Conservation (phyloP, 345 rosid species). For the Brassica napus region Da-Ae NC_063446.1:54027001-54027500, state of each 20-base stretch:
- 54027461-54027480: slow-evolving; percentile 96
- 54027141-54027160: slow-evolving; percentile 84
- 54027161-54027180: slow-evolving; percentile 93
- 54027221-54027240: slow-evolving; percentile 10
- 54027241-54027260: background rate
- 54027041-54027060: slow-evolving; percentile 1
- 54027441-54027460: slow-evolving; percentile 87
- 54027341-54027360: slow-evolving; percentile 89
- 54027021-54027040: slow-evolving; percentile 16
- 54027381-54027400: slow-evolving; percentile 93
- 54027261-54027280: slow-evolving; percentile 73
- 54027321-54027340: slow-evolving; percentile 89
- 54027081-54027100: slow-evolving; percentile 64
- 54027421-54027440: slow-evolving; percentile 90
- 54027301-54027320: slow-evolving; percentile 91
- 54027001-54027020: slow-evolving; percentile 74
- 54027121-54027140: slow-evolving; percentile 97
- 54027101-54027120: slow-evolving; percentile 89
- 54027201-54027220: slow-evolving; percentile 5
- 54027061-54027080: slow-evolving; percentile 14
- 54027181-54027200: slow-evolving; percentile 42
- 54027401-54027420: slow-evolving; percentile 95
- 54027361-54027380: slow-evolving; percentile 96
- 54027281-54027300: slow-evolving; percentile 86
- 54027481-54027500: slow-evolving; percentile 93